A percentile compares a stretch with the other conserved stretches of the same genome.
Evolutionary conservation across 768 basidiomycete genomes (phyloP).

Genomic region (Butyriboletus loyo): DNA sequence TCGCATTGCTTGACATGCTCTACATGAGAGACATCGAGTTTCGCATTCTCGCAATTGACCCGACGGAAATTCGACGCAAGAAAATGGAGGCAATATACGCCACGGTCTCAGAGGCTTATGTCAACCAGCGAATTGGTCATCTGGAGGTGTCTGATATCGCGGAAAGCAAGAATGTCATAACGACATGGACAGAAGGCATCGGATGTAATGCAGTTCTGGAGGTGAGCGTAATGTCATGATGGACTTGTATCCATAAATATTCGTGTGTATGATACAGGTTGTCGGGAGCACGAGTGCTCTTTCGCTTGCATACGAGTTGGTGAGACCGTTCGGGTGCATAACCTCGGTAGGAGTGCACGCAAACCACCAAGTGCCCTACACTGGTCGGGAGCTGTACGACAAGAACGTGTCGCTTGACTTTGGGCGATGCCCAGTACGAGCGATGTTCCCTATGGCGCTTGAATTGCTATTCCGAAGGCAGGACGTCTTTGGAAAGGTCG

Average conservation of each 20-base stretch:
- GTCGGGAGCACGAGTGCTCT: slow-evolving; percentile 69
- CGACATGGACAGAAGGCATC: slow-evolving; percentile 51
- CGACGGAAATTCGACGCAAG: slow-evolving; percentile 50
- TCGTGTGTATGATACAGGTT: slow-evolving; percentile 39
- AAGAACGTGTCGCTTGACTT: slow-evolving; percentile 81
- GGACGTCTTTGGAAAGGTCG: slow-evolving; percentile 73
- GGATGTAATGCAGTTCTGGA: slow-evolving; percentile 69
- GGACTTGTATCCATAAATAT: not conserved
- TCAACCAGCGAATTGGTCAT: slow-evolving; percentile 30
- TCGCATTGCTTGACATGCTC: slow-evolving; percentile 63
- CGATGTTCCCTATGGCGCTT: slow-evolving; percentile 71
- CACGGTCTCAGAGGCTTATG: slow-evolving; percentile 44
- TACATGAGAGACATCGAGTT: slow-evolving; percentile 43
- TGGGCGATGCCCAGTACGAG: slow-evolving; percentile 76
- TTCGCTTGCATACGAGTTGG: slow-evolving; percentile 63
- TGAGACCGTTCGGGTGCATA: slow-evolving; percentile 73
- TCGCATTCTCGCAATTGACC: slow-evolving; percentile 65
- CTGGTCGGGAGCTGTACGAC: slow-evolving; percentile 57
- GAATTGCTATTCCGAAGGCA: slow-evolving; percentile 66
- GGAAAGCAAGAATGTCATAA: slow-evolving; percentile 47
- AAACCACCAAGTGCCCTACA: slow-evolving; percentile 51
- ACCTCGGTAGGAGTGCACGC: slow-evolving; percentile 74
- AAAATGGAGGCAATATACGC: slow-evolving; percentile 60
- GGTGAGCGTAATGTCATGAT: slow-evolving; percentile 34
- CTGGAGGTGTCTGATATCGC: slow-evolving; percentile 52